Evolutionary conservation across 306 rosid genomes (phyloP).

Genomic region (Quillaja saponaria): DNA sequence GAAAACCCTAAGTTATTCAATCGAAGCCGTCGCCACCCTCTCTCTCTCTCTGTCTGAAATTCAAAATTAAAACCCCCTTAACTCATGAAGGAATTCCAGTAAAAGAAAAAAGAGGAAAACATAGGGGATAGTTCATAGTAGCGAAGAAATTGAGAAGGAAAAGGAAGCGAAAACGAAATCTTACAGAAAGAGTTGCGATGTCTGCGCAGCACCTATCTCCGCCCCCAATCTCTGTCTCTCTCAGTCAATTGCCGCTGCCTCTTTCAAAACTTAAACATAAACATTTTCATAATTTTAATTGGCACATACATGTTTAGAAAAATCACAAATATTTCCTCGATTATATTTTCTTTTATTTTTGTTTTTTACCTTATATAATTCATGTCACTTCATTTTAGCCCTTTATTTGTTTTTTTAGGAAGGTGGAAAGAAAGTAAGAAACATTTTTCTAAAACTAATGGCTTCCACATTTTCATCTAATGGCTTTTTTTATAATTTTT

Average conservation of each 20-base stretch:
- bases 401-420: no score
- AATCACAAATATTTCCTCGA: no score
- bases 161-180: conserved; percentile 18
- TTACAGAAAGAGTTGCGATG: conserved; percentile 4
- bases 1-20: conserved; percentile 38
- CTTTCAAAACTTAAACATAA: conserved; percentile 41
- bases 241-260: conserved; percentile 52
- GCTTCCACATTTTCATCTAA: no score
- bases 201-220: conserved; percentile 34
- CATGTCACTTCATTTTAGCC: background rate
- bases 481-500: no score
- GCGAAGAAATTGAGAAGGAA: background rate
- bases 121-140: background rate
- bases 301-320: no score
- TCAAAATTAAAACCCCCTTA: conserved; percentile 24
- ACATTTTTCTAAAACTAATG: no score
- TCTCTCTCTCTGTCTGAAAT: conserved; percentile 9
- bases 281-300: no score
- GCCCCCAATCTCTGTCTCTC: conserved; percentile 22
- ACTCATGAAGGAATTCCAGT: background rate
- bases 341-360: no score
- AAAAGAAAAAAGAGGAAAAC: background rate
- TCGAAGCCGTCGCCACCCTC: conserved; percentile 30
- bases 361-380: background rate
- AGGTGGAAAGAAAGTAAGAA: no score